Conservation (phyloP, 1,284 basidiomycete species). For the Melampsora larici-populina region DNA sequence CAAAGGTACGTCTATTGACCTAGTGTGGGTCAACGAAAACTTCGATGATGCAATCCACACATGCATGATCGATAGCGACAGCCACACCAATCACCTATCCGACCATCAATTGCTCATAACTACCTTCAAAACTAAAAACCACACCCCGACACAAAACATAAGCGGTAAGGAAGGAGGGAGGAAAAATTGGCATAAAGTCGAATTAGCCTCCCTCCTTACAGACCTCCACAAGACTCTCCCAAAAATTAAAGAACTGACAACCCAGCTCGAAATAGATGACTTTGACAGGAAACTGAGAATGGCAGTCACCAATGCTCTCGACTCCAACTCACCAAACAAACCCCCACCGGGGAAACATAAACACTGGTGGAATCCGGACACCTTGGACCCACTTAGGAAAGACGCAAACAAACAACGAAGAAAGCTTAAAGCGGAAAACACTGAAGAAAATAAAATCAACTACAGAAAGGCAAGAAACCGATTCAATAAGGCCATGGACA, state of each 20-base stretch:
- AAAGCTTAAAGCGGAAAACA: not conserved
- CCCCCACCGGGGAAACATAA: not conserved
- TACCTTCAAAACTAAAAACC: not conserved
- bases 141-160: not conserved
- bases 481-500: not conserved
- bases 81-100: conserved; percentile 9
- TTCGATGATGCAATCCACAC: not conserved
- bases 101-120: conserved; percentile 29
- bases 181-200: not conserved
- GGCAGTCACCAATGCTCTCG: not conserved
- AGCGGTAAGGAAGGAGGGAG: not conserved
- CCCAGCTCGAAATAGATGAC: not conserved
- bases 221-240: not conserved
- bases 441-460: not conserved
- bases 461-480: too few species aligned
- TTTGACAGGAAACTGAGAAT: not conserved
- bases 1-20: conserved; percentile 1
- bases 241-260: not conserved
- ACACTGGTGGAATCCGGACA: not conserved
- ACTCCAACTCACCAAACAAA: not conserved
- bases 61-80: not conserved
- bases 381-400: not conserved
- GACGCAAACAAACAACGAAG: not conserved
- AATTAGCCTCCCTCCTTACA: not conserved
- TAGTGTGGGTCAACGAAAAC: not conserved